These are phyloP conservation scores for Phytophthora podocarpi DNA, from an alignment of 352 stramenopile species.

Conservation along the genomic window DNA sequence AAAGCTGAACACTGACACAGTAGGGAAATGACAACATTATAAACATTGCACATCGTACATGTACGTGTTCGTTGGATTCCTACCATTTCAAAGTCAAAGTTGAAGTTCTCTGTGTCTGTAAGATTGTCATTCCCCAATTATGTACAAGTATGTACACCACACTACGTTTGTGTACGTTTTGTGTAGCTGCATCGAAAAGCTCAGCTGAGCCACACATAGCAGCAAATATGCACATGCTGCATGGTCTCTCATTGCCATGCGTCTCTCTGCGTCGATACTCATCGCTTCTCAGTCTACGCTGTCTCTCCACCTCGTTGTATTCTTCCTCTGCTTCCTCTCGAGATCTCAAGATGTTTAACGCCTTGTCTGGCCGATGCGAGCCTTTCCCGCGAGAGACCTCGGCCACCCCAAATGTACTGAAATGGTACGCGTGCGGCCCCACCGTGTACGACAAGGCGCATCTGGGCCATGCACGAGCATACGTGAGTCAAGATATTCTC, in stretches of 20 bases:
- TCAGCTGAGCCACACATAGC: constrained; percentile 6
- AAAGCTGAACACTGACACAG: too few relatives aligned
- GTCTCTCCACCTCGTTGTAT: constrained; percentile 1
- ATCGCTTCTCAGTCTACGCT: not conserved
- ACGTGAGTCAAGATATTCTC: constrained; percentile 95
- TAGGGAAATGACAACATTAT: too few relatives aligned
- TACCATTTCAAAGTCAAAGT: too few relatives aligned
- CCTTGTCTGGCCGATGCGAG: constrained; percentile 47
- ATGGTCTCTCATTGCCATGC: not conserved
- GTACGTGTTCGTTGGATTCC: too few relatives aligned
- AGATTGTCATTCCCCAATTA: too few relatives aligned
- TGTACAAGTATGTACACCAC: not conserved
- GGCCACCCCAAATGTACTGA: constrained; percentile 53
- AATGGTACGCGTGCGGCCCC: constrained; percentile 98
- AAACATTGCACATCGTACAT: too few relatives aligned
- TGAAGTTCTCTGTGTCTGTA: too few relatives aligned
- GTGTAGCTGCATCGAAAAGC: not conserved
- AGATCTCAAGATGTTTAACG: constrained; percentile 62
- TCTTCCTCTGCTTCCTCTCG: constrained; percentile 4
- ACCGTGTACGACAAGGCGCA: constrained; percentile 99
- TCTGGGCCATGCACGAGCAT: constrained; percentile 96
- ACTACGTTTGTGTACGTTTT: too few relatives aligned
- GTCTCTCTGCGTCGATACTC: not conserved
- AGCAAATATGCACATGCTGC: constrained; percentile 6
- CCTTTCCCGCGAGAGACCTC: constrained; percentile 48